Evolutionary conservation across 768 basidiomycete genomes (phyloP).

Genomic region (Trametes coccinea): DNA sequence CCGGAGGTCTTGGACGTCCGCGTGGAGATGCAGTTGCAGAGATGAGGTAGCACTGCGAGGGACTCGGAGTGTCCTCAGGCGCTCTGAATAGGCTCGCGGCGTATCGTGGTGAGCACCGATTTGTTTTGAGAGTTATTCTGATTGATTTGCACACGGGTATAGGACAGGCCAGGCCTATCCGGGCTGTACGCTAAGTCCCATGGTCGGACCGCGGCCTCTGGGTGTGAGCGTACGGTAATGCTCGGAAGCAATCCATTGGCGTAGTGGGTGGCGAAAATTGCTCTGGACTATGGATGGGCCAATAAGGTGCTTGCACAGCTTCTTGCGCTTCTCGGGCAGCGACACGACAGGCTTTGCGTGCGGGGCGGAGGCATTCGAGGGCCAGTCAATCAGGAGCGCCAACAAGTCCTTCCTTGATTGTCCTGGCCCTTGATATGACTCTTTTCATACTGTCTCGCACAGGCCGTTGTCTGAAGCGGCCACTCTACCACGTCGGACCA

Average conservation of each 20-base stretch:
- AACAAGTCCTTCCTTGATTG: conserved; percentile 11
- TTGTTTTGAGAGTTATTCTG: conserved; percentile 16
- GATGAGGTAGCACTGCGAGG: conserved; percentile 12
- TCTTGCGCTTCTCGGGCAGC: conserved; percentile 13
- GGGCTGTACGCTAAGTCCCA: background rate
- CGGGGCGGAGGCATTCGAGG: conserved; percentile 2
- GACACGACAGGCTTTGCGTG: conserved; percentile 12
- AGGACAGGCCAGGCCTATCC: conserved; percentile 6
- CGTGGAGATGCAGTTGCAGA: conserved; percentile 12
- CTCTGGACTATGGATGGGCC: background rate
- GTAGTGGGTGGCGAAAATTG: background rate
- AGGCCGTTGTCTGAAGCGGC: conserved; percentile 9
- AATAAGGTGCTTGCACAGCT: conserved; percentile 12
- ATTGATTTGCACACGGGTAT: conserved; percentile 15
- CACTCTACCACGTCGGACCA: conserved; percentile 8
- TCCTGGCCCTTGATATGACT: conserved; percentile 18
- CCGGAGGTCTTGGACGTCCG: conserved; percentile 3
- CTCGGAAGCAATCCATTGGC: background rate
- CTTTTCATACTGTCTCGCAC: conserved; percentile 8
- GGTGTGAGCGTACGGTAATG: background rate
- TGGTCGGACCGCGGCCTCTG: background rate
- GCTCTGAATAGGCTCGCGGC: background rate
- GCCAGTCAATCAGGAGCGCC: conserved; percentile 11
- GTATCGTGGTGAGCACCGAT: conserved; percentile 12
- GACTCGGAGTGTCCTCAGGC: conserved; percentile 9